These are phyloP conservation scores for Haematococcus lacustris DNA, from an alignment of 139 green algal genomes.

Conservation along the genomic window DNA sequence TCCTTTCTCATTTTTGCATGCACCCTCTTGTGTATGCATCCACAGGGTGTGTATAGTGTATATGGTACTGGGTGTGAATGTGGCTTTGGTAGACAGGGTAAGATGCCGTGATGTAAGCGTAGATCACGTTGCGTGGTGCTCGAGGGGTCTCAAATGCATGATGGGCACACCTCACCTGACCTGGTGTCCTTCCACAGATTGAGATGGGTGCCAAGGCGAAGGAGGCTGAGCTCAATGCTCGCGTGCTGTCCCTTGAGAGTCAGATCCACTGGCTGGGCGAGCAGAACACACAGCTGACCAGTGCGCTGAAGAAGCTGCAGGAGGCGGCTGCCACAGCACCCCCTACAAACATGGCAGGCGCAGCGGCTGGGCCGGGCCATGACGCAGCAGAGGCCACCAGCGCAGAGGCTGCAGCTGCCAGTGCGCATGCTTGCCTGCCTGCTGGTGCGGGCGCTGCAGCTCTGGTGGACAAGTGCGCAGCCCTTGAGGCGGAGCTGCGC, in stretches of 20 bases:
- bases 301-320: background rate
- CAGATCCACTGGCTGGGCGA: conserved; percentile 53
- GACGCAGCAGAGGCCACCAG: conserved; percentile 2
- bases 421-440: too few species aligned
- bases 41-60: too few species aligned
- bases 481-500: conserved; percentile 57
- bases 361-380: too few species aligned
- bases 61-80: too few species aligned
- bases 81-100: too few species aligned
- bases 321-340: background rate
- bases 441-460: background rate
- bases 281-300: conserved; percentile 38
- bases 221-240: conserved; percentile 61
- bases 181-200: too few species aligned
- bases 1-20: too few species aligned
- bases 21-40: too few species aligned
- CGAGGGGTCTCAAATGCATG: too few species aligned
- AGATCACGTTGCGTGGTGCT: too few species aligned
- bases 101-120: too few species aligned
- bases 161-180: too few species aligned
- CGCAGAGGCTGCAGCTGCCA: background rate
- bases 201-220: conserved; percentile 66
- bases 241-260: conserved; percentile 39
- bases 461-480: background rate
- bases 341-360: background rate